Evolutionary conservation across 176 grass and related monocot species (phyloP), one percentile per base, ranked within the genome.

Genomic region (Stipa capillata): DNA sequence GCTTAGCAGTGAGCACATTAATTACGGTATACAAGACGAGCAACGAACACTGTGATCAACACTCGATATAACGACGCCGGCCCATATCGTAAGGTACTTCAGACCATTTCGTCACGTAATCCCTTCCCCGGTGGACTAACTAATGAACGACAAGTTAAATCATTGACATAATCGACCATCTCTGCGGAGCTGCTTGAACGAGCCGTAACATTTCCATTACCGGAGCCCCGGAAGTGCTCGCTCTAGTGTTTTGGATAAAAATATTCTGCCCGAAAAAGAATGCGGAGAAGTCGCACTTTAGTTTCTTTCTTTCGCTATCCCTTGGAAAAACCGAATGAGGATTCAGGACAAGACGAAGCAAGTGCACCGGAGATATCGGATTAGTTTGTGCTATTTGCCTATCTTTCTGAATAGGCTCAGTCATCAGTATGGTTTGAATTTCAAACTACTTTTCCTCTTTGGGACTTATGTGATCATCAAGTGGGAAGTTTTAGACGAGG

Each of bases 131-230:
- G 28, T 54, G 15, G 64, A 76, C 71, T 42, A 77, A 53, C 1
- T 27, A 72, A 72, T 4, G 65, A 79, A 52, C 2, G 18, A 23
- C 34, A 64, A 20, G 55, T 2, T 48, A 21, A 21, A 36, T 37
- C n/a, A 35, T 31, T 17, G 23, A 59, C 31, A 49, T 39, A 65
- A 71, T 16, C 49, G 41, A 39, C 55, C 29, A 31, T 35, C 49
- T 70, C 32, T 57, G 59, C 73, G 67, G 48, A 49, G 60, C 31
- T n/a, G 49, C 59, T 79, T 79, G 80, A 79, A 88, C 66, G 23
- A 48, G 58, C 74, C 52, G 58, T 10, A 79, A 41, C 57, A 57
- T 83, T 48, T 48, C 20, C 8, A 23, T 47, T 6, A 27, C n/a
- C n/a, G n/a, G n/a, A n/a, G n/a, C n/a, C n/a, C 39, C 34, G 36